A percentile compares a stretch with the other conserved stretches of the same genome.
Evolutionary conservation across 306 rosid genomes (phyloP).

Genomic region (Lathyrus sativus): DNA sequence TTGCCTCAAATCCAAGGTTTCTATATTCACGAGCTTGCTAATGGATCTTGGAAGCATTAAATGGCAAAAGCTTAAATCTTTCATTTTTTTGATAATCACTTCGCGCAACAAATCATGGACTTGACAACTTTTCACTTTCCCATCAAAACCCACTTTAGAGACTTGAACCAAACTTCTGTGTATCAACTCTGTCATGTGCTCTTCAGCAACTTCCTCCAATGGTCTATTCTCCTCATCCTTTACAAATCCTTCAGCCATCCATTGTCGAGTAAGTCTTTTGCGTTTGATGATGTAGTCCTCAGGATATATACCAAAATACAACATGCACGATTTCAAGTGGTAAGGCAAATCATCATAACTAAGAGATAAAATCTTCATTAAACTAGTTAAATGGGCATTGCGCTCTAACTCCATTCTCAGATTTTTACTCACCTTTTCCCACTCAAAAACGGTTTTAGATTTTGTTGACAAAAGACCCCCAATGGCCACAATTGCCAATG

Average conservation of each 20-base stretch:
- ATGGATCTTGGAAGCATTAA: conserved; percentile 32
- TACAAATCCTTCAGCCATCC: conserved; percentile 44
- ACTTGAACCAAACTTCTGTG: conserved; percentile 39
- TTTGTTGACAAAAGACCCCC: conserved; percentile 39
- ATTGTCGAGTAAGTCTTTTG: conserved; percentile 25
- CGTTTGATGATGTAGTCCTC: conserved; percentile 23
- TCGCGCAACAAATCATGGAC: conserved; percentile 33
- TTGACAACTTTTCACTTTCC: conserved; percentile 18
- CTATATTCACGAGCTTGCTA: conserved; percentile 26
- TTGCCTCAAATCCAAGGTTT: conserved; percentile 39
- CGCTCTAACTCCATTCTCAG: conserved; percentile 11
- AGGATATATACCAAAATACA: conserved; percentile 43
- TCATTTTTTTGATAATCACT: conserved; percentile 15
- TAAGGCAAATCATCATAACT: conserved; percentile 36
- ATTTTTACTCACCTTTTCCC: conserved; percentile 15
- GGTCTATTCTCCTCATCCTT: neutral
- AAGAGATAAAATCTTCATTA: conserved; percentile 17
- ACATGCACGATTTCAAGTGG: conserved; percentile 26
- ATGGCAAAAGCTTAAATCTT: conserved; percentile 21
- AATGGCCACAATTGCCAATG: conserved; percentile 38
- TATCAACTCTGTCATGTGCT: conserved; percentile 31
- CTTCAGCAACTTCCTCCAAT: conserved; percentile 30
- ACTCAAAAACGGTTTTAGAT: conserved; percentile 6
- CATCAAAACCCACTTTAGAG: conserved; percentile 6
- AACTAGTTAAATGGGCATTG: neutral